These are phyloP conservation scores for Oryza officinalis DNA, from an alignment of 176 grass and related monocot genomes.

Conservation along the genomic window DNA sequence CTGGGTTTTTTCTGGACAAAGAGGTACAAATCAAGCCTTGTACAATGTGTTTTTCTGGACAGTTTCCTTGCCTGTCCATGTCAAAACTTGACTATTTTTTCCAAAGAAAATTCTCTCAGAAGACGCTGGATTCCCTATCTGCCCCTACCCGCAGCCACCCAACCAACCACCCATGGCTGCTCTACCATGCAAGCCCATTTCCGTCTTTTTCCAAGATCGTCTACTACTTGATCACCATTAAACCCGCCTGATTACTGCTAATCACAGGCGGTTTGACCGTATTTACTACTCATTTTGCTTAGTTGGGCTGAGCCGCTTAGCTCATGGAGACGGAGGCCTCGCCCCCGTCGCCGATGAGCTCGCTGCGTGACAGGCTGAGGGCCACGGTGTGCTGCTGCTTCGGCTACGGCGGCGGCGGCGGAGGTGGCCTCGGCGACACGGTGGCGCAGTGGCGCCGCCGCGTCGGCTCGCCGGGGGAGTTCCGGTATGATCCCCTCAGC, in stretches of 20 bases:
- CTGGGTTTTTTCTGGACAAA: too few species aligned
- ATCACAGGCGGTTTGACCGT: not conserved
- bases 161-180: too few species aligned
- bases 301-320: not conserved
- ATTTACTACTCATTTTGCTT: not conserved
- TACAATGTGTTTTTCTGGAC: not conserved
- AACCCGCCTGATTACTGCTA: not conserved
- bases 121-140: not conserved
- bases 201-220: not conserved
- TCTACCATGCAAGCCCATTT: not conserved
- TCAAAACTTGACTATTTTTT: not conserved
- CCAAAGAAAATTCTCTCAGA: too few species aligned
- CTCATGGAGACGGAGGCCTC: constrained; percentile 30
- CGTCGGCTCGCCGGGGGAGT: constrained; percentile 33
- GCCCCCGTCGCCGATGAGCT: constrained; percentile 3
- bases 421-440: not conserved
- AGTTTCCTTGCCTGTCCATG: not conserved
- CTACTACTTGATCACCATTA: constrained; percentile 4
- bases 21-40: not conserved
- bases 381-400: constrained; percentile 60
- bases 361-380: constrained; percentile 39
- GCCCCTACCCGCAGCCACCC: not conserved
- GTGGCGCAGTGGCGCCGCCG: constrained; percentile 20
- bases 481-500: constrained; percentile 89
- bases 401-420: not conserved